Evolutionary conservation across 2,329 filamentous ascomycete genomes (phyloP), one percentile per base, ranked within the genome.

Genomic region (Fusarium pininemorale): DNA sequence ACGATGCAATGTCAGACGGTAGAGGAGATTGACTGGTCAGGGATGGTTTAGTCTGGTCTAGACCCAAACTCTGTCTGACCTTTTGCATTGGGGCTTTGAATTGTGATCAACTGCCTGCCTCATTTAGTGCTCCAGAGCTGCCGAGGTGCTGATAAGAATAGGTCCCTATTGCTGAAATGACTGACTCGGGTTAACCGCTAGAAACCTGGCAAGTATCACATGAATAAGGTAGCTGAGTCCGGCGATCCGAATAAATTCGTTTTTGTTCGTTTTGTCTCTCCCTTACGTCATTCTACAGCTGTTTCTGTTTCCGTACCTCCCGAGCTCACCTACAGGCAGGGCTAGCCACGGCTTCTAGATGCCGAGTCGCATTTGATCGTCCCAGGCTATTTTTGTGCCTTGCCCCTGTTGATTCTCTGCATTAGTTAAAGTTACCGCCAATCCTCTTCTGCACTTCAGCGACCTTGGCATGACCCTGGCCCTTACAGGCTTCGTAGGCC

Each of bases 401-500:
- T 24, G 30, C 24, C 45, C 24, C 35, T 24, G 16, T 41, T 32
- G 13, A 22, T 45, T 26, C n/a, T 41, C 11, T 48, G 26, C 35
- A 32, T 57, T 22, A 54, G 28, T 54, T 22, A 54, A 59, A 61
- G 45, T 67, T 66, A 5, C 44, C 58, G 26, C 32, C 59, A 6
- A 72, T 74, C 47, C 72, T 66, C 24, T 38, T 63, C 39, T 69
- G 70, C 4, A 75, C 26, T 32, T 70, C 58, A 7, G 42, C 30
- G 18, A 78, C 61, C 22, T 77, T 77, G 6, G 15, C 56, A 32
- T 78, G 56, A 0, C 73, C 67, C 15, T 53, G 55, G 15, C 44
- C 42, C 24, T 67, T 66, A 11, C 66, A 51, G 9, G 65, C 80
- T 51, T 86, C 84, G 60, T 84, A 86, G 1, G 83, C 82, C 24